Evolutionary conservation across 2,329 filamentous ascomycete species (phyloP), one percentile per base, ranked within the genome.

Genomic region (Claviceps fusiformis): DNA sequence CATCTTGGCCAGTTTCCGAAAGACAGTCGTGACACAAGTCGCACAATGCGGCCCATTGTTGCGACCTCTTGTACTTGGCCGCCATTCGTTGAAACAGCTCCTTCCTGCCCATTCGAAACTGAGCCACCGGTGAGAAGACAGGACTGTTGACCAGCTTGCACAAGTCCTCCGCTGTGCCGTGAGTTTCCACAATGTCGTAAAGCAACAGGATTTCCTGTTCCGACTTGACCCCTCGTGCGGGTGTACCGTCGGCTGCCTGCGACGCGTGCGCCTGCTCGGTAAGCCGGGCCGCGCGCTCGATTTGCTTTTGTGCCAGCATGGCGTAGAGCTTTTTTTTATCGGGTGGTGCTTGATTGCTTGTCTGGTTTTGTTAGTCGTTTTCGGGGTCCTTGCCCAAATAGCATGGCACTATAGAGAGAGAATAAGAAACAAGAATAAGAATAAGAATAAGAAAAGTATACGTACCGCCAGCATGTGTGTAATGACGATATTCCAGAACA

Each of bases 401-500:
- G n/a, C n/a, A n/a, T n/a, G n/a, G n/a, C n/a, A n/a, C n/a, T n/a
- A 33, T 8, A 4, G 8, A 33, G 8, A 33, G 31, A 33, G 31
- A 33, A 33, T 5, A 33, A 33, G 31, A 33, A 33, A 33, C 4
- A 33, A 33, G 8, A 33, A 8, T 8, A 33, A 33, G 31, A 33
- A 33, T 4, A 8, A 33, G 31, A 33, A 8, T 19, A 27, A 45
- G 5, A 15, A 10, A 17, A n/a, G 8, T 5, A 39, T 48, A 55
- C 74, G 61, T 63, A 81, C 78, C 54, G 79, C 74, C 54, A 81
- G 70, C 37, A 81, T 61, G 57, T 77, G 75, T 0, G 77, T 81
- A 17, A 78, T 69, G 24, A 73, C 67, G 59, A 81, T 80, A 58
- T 77, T 80, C 71, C 74, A 78, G 57, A 80, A 81, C 63, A 79